phyloP scores from a whole-genome alignment of 352 stramenopile genomes.

The Globisporangium middletonii region DNA sequence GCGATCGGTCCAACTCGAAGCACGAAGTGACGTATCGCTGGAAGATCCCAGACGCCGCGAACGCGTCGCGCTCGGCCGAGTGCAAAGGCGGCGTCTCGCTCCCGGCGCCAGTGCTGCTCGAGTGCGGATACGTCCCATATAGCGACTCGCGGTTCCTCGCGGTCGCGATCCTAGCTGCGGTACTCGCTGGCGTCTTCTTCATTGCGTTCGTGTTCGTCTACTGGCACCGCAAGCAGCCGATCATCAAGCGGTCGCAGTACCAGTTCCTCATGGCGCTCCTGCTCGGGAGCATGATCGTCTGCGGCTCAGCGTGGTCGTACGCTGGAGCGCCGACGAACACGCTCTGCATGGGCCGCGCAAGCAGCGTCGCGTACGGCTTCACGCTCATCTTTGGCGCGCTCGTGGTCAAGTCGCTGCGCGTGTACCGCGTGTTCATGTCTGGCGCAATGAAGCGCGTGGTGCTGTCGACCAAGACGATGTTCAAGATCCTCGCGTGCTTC shows the following conservation, averaged over 20 bases:
- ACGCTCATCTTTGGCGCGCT: conserved; percentile 42
- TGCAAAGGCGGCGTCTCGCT: conserved; percentile 23
- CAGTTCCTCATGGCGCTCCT: conserved; percentile 54
- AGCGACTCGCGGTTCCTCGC: conserved; percentile 14
- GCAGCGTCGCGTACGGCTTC: not conserved
- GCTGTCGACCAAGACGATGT: conserved; percentile 30
- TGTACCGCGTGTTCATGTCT: conserved; percentile 43
- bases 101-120: conserved; percentile 19
- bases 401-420: conserved; percentile 45
- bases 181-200: conserved; percentile 22
- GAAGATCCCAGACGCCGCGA: conserved; percentile 18
- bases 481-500: conserved; percentile 32
- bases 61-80: conserved; percentile 26
- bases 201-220: conserved; percentile 25
- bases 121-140: conserved; percentile 39
- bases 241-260: conserved; percentile 67
- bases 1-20: conserved; percentile 13
- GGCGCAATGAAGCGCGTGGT: conserved; percentile 35
- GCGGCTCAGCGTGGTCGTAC: conserved; percentile 26
- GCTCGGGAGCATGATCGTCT: conserved; percentile 44
- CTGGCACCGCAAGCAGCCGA: conserved; percentile 25
- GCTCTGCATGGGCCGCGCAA: conserved; percentile 18
- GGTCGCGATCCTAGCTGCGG: conserved; percentile 13
- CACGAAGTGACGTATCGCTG: conserved; percentile 26
- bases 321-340: conserved; percentile 28